phyloP scores from a whole-genome alignment of 257 asterid species.

The Capsicum chinense region DNA sequence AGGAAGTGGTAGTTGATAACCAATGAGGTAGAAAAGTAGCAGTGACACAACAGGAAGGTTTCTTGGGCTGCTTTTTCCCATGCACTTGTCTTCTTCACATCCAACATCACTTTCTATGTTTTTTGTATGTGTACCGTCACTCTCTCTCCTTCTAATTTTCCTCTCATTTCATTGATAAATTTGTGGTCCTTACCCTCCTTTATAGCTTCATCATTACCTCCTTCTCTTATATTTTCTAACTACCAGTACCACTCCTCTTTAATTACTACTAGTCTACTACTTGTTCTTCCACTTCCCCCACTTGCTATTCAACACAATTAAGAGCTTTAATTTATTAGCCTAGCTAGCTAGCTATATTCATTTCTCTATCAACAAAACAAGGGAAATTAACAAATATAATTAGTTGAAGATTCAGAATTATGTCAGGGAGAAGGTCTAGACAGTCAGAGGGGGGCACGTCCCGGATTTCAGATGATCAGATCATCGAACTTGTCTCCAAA shows the following conservation, averaged over 20 bases:
- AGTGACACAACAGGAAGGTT: constrained; percentile 29
- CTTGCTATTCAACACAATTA: constrained; percentile 1
- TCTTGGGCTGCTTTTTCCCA: constrained; percentile 42
- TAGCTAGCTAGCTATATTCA: too few species aligned
- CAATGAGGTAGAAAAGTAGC: neutral
- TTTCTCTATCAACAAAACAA: neutral
- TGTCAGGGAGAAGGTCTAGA: constrained; percentile 76
- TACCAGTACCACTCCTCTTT: neutral
- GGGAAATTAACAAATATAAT: too few species aligned
- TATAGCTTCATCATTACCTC: constrained; percentile 24
- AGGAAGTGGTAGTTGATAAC: neutral
- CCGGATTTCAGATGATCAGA: constrained; percentile 71
- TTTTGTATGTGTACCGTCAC: constrained; percentile 3
- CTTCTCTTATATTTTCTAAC: constrained; percentile 28
- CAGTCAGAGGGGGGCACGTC: constrained; percentile 41
- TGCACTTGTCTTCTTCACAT: constrained; percentile 44
- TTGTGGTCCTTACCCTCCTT: constrained; percentile 40
- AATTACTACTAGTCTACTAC: neutral
- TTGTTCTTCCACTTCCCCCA: neutral
- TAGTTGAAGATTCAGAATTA: constrained; percentile 21
- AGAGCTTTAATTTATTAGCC: neutral
- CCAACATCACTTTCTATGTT: constrained; percentile 41
- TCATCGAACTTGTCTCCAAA: constrained; percentile 66
- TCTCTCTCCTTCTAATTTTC: neutral
- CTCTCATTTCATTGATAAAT: neutral